Conservation (phyloP, 2,329 filamentous ascomycete species). For the Blumeria hordei region DNA sequence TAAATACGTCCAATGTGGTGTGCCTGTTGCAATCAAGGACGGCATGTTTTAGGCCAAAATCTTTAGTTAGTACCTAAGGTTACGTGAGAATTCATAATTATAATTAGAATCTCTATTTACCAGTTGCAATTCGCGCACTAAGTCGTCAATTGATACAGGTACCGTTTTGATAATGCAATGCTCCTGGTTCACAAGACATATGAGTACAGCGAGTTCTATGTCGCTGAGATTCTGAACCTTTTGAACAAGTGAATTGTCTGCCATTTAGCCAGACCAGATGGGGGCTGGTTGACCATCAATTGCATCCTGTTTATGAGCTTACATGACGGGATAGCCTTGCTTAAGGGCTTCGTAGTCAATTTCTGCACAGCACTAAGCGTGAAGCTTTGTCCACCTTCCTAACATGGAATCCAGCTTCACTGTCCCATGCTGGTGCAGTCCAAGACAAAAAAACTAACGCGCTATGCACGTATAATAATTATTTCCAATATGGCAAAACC, state of each 20-base stretch:
- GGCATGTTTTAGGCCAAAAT: constrained; percentile 47
- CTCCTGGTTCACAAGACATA: constrained; percentile 59
- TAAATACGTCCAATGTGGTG: constrained; percentile 65
- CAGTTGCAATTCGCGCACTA: constrained; percentile 51
- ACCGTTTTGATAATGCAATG: constrained; percentile 74
- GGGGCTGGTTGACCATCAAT: background rate
- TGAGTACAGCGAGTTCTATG: constrained; percentile 63
- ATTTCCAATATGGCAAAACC: constrained; percentile 13
- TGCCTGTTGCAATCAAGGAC: constrained; percentile 48
- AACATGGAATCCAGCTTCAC: too few relatives aligned
- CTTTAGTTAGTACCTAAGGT: constrained; percentile 34
- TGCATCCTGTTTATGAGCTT: too few relatives aligned
- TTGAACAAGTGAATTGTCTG: constrained; percentile 33
- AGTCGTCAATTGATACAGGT: constrained; percentile 31
- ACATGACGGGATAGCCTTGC: too few relatives aligned
- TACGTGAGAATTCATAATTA: too few relatives aligned
- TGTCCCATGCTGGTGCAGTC: background rate
- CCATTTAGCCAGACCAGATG: constrained; percentile 21
- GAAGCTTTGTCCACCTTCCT: background rate
- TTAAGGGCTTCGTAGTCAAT: background rate
- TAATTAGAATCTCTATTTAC: constrained; percentile 18
- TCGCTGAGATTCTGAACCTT: constrained; percentile 63
- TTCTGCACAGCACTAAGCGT: background rate
- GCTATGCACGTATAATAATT: background rate
- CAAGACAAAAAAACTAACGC: background rate